These are phyloP conservation scores for Trametes sp. DNA, from an alignment of 1,284 basidiomycete genomes.

Conservation along the genomic window DNA sequence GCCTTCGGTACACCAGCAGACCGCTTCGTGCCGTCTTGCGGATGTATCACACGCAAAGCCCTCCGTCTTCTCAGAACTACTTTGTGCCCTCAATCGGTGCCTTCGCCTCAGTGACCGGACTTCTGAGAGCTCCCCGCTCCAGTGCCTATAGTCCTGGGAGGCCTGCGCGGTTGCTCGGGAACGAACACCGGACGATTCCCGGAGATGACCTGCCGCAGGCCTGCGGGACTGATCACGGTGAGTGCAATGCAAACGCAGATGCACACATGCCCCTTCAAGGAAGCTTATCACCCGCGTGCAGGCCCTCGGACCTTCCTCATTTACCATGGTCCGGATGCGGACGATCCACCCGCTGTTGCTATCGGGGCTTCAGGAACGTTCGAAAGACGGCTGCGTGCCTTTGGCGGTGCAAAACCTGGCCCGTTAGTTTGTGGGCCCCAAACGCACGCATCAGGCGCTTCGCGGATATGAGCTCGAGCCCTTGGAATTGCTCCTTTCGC, in stretches of 20 bases:
- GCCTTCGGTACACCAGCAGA: slow-evolving; percentile 3
- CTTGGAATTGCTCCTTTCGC: slow-evolving; percentile 22
- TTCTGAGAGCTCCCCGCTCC: slow-evolving; percentile 3
- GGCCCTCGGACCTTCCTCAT: slow-evolving; percentile 24
- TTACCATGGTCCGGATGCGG: slow-evolving; percentile 20
- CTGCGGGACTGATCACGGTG: slow-evolving; percentile 23
- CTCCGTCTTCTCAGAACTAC: neutral
- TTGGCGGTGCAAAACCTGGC: slow-evolving; percentile 6
- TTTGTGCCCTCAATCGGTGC: slow-evolving; percentile 12
- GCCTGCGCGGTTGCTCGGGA: slow-evolving; percentile 16
- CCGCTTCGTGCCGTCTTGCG: slow-evolving; percentile 4
- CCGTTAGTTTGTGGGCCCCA: slow-evolving; percentile 11
- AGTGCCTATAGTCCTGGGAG: slow-evolving; percentile 8
- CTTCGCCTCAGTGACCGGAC: slow-evolving; percentile 6
- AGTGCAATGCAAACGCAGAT: slow-evolving; percentile 21
- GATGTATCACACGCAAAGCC: slow-evolving; percentile 11
- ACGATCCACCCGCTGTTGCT: slow-evolving; percentile 21
- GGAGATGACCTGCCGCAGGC: slow-evolving; percentile 21
- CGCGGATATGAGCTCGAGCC: slow-evolving; percentile 23
- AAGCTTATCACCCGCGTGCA: slow-evolving; percentile 28
- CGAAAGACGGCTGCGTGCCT: slow-evolving; percentile 13
- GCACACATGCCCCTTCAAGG: slow-evolving; percentile 17
- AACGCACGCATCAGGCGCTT: slow-evolving; percentile 29
- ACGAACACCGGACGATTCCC: slow-evolving; percentile 14
- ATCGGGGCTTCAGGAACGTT: slow-evolving; percentile 26